Evolutionary conservation across 192 early-diverging fungal genomes (phyloP).

Genomic region (Spizellomyces punctatus): DNA sequence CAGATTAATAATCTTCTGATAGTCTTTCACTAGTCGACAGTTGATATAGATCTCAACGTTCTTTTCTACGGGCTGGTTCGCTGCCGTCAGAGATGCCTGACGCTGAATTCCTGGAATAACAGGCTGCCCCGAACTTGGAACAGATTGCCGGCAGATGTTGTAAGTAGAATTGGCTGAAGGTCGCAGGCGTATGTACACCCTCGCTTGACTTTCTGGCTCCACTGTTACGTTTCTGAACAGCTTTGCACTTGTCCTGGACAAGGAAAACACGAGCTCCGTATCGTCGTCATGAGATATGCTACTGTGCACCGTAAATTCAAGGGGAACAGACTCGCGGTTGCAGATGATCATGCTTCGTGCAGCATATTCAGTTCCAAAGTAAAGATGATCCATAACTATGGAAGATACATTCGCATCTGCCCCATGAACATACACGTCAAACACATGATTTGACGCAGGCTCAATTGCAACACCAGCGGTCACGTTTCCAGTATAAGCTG

Average conservation of each 20-base stretch:
- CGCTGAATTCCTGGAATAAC: conserved; percentile 37
- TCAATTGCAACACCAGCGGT: conserved; percentile 7
- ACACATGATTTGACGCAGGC: conserved; percentile 53
- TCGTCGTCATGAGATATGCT: conserved; percentile 63
- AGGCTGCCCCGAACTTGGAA: conserved; percentile 4
- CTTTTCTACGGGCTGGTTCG: conserved; percentile 65
- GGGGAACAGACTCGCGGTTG: conserved; percentile 71
- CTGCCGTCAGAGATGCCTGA: conserved; percentile 44
- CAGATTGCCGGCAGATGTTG: not conserved
- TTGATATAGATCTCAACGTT: conserved; percentile 74
- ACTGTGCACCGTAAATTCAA: conserved; percentile 76
- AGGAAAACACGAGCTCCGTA: conserved; percentile 75
- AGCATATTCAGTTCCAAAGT: conserved; percentile 71
- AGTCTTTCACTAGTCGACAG: conserved; percentile 80
- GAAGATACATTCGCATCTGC: conserved; percentile 38
- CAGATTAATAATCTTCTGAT: conserved; percentile 69
- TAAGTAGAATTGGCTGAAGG: conserved; percentile 38
- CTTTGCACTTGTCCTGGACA: conserved; percentile 70
- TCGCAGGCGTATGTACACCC: conserved; percentile 70
- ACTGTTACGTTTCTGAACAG: conserved; percentile 72
- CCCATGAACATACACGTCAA: conserved; percentile 76
- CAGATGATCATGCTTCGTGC: conserved; percentile 72
- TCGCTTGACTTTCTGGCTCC: conserved; percentile 61
- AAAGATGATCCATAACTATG: conserved; percentile 73
- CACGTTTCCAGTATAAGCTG: not conserved